These are phyloP conservation scores for Xylariaceae sp. DNA, from an alignment of 2,329 filamentous ascomycete genomes.

Conservation along the genomic window DNA sequence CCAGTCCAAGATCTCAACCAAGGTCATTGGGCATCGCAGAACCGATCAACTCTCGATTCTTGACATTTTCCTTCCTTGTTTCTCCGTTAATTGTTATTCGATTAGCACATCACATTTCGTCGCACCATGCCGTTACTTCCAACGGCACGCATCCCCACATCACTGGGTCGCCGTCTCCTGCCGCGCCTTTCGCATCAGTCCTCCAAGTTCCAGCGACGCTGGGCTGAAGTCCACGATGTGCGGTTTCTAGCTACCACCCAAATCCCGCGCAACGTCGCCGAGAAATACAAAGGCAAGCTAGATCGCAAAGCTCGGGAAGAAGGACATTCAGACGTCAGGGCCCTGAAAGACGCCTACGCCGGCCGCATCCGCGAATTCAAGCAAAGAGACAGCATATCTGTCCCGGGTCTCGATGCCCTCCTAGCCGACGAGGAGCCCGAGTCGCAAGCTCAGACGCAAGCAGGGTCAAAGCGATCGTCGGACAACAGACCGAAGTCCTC, in stretches of 20 bases:
- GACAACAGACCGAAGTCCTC: neutral
- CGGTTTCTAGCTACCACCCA: slow-evolving; percentile 83
- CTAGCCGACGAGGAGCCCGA: slow-evolving; percentile 28
- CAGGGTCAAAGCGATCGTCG: neutral
- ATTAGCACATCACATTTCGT: too few relatives aligned
- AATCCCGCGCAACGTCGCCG: slow-evolving; percentile 64
- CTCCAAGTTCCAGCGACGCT: slow-evolving; percentile 62
- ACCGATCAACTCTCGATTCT: too few relatives aligned
- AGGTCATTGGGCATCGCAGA: too few relatives aligned
- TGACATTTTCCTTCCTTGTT: neutral
- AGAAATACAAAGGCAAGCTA: slow-evolving; percentile 87
- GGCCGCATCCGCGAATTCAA: slow-evolving; percentile 76
- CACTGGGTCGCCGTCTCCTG: slow-evolving; percentile 18
- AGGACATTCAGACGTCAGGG: slow-evolving; percentile 67
- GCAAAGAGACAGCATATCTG: slow-evolving; percentile 60
- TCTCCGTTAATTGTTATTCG: neutral
- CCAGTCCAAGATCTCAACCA: too few relatives aligned
- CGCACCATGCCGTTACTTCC: too few relatives aligned
- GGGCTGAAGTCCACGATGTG: slow-evolving; percentile 89
- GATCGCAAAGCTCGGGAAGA: slow-evolving; percentile 74
- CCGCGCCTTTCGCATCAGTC: slow-evolving; percentile 4
- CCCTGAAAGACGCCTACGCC: slow-evolving; percentile 78
- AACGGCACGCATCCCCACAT: slow-evolving; percentile 12
- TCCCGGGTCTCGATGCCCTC: slow-evolving; percentile 36
- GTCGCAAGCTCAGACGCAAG: slow-evolving; percentile 32